phyloP scores from a whole-genome alignment of 129 eudicot genomes.

The Solidago caesia region DNA sequence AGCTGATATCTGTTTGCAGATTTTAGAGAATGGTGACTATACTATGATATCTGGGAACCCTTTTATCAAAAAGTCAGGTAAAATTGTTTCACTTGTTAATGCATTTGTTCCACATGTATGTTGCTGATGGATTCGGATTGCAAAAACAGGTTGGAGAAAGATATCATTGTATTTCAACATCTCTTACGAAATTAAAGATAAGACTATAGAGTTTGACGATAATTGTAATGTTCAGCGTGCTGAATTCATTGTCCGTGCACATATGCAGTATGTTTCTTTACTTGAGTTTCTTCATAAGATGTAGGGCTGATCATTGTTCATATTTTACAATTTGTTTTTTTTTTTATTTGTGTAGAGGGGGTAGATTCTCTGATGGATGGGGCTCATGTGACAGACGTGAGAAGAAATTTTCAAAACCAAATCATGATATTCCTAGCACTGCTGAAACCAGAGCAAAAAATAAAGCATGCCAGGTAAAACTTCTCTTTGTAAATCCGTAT shows the following conservation, averaged over 20 bases:
- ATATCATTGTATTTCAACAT: constrained; percentile 92
- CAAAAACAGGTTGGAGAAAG: constrained; percentile 92
- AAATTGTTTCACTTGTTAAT: constrained; percentile 12
- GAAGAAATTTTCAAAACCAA: constrained; percentile 85
- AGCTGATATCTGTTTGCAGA: constrained; percentile 41
- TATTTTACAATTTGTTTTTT: constrained; percentile 4
- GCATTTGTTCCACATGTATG: constrained; percentile 2
- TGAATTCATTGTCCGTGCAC: constrained; percentile 87
- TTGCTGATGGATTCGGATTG: constrained; percentile 24
- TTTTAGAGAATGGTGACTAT: constrained; percentile 89
- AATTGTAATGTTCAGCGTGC: constrained; percentile 90
- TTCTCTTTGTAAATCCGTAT: neutral
- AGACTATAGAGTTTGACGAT: constrained; percentile 93
- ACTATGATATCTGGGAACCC: constrained; percentile 79
- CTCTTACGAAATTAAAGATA: constrained; percentile 93
- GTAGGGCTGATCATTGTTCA: constrained; percentile 4
- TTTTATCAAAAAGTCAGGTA: constrained; percentile 88
- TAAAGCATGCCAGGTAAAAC: constrained; percentile 90
- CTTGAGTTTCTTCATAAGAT: constrained; percentile 16
- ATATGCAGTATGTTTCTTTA: constrained; percentile 79
- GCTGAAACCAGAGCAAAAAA: constrained; percentile 99
- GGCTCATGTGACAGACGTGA: constrained; percentile 97
- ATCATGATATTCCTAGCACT: constrained; percentile 95
- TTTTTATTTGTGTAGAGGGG: constrained; percentile 65
- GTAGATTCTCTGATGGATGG: constrained; percentile 99